These are phyloP conservation scores for Spinacia oleracea DNA, from an alignment of 179 eudicot species.

Conservation along the genomic window DNA sequence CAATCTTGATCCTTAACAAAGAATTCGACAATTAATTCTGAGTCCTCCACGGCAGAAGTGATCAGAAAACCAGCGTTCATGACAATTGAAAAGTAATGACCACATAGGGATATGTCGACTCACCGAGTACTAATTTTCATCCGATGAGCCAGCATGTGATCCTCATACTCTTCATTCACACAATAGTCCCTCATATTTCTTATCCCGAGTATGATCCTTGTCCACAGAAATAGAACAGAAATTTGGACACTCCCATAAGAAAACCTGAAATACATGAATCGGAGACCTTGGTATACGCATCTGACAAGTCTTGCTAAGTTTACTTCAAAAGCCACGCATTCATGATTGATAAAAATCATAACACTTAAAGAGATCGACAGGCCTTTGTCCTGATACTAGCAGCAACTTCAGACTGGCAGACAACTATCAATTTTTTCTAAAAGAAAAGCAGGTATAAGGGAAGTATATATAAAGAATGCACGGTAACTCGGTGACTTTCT, in stretches of 20 bases:
- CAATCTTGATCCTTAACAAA: neutral
- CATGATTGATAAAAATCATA: neutral
- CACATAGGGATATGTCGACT: neutral
- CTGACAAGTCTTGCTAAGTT: neutral
- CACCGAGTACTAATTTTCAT: no score
- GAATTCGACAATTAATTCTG: neutral
- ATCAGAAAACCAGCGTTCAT: neutral
- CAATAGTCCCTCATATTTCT: neutral
- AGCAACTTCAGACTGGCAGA: neutral
- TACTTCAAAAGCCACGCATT: neutral
- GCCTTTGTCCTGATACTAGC: neutral
- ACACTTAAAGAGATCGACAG: neutral
- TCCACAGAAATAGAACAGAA: neutral
- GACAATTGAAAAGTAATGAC: neutral
- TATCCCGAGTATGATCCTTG: neutral
- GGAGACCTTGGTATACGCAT: neutral
- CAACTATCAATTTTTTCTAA: neutral
- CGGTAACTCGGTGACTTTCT: neutral
- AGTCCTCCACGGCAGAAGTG: neutral
- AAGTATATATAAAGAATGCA: neutral
- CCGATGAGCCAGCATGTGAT: neutral
- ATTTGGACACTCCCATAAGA: neutral
- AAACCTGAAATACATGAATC: neutral
- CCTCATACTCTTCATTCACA: neutral
- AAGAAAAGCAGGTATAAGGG: neutral